Evolutionary conservation across 768 basidiomycete species (phyloP), one percentile per base, ranked within the genome.

Genomic region (Trichaptum fuscoviolaceum): DNA sequence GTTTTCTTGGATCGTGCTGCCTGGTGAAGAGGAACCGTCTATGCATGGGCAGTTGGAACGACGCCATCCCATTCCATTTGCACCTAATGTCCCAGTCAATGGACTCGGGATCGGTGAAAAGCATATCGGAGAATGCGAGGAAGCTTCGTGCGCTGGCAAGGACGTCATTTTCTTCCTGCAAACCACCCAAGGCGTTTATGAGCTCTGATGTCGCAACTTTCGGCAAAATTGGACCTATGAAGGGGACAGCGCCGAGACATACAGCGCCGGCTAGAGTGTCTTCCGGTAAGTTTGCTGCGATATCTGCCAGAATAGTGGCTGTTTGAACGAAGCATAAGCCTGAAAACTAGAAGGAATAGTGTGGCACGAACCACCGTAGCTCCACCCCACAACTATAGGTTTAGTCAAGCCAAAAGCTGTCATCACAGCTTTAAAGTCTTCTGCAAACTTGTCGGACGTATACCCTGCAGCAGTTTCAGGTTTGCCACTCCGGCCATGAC

Each of bases 401-500:
- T 52, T 52, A 3, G 42, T 52, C 42, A 52, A 20, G 42, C 42
- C 12, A 12, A 52, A 52, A 12, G 15, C 20, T 3, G 42, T 52
- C 42, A 52, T 20, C 15, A 52, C 42, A 52, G 42, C 42, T 20
- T 4, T 12, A 52, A 52, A 52, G 42, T 52, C 42, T 12, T 52
- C 42, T 12, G 42, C 42, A 52, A 52, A 52, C 20, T 52, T 52
- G 15, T 52, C 15, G 42, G 42, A 52, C 15, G 42, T 52, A 12
- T 52, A 52, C 10, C 42, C 42, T 52, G 12, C 42, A 12, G 27
- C 12, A 18, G 35, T 63, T 25, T 58, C 36, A 8, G 69, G 69
- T 27, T 67, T 66, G 9, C 64, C 67, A 17, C 57, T 61, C 7
- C 67, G 62, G 17, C 68, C 69, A 27, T 70, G 69, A 23, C 67